Evolutionary conservation across 495 filamentous ascomycete genomes (phyloP).

Genomic region (Aspergillus conjunctus): DNA sequence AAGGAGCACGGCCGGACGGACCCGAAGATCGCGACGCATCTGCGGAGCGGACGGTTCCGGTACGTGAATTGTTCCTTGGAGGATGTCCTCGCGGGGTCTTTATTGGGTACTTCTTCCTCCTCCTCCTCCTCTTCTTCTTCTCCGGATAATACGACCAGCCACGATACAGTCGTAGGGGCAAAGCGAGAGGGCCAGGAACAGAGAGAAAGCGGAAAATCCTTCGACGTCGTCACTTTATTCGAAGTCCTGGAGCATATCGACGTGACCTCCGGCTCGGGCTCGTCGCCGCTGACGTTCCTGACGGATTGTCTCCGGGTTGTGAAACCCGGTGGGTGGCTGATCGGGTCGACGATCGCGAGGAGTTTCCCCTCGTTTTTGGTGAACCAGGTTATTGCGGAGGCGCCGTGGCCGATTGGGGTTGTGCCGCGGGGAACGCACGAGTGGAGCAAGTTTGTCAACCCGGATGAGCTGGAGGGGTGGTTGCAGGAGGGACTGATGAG

Average conservation of each 20-base stretch:
- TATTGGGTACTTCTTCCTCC: background rate
- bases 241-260: slow-evolving; percentile 93
- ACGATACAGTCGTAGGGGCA: slow-evolving; percentile 1
- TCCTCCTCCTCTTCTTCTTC: background rate
- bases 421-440: slow-evolving; percentile 94
- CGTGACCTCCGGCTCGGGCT: slow-evolving; percentile 28
- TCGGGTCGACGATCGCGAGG: slow-evolving; percentile 86
- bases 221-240: slow-evolving; percentile 83
- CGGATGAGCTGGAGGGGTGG: slow-evolving; percentile 71
- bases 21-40: slow-evolving; percentile 50
- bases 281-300: slow-evolving; percentile 70
- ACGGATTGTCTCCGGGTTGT: slow-evolving; percentile 68
- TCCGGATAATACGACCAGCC: slow-evolving; percentile 5
- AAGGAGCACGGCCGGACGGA: slow-evolving; percentile 72
- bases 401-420: slow-evolving; percentile 70
- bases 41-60: slow-evolving; percentile 55
- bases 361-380: slow-evolving; percentile 85
- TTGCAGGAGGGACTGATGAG: slow-evolving; percentile 50
- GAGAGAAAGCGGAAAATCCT: slow-evolving; percentile 25
- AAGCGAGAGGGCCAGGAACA: background rate
- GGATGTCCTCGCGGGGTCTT: slow-evolving; percentile 51
- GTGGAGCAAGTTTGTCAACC: slow-evolving; percentile 93
- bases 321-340: slow-evolving; percentile 87
- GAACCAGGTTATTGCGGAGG: slow-evolving; percentile 91
- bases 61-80: slow-evolving; percentile 78